Conservation (phyloP, 108 stramenopile species). For the Nitzschia palea region DNA sequence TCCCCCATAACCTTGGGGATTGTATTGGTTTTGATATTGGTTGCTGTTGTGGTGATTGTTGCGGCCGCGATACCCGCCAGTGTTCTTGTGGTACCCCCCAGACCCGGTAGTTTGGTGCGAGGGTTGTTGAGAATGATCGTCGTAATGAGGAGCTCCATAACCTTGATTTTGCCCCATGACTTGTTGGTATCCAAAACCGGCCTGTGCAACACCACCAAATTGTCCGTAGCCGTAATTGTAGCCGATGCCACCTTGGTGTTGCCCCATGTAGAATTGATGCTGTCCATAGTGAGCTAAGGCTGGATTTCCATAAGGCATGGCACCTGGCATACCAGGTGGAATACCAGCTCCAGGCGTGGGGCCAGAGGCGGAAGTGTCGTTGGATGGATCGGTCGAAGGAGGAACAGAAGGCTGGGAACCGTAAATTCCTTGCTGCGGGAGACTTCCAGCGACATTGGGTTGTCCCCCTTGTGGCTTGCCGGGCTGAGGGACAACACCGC, state of each 20-base stretch:
- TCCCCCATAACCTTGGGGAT: conserved; percentile 68
- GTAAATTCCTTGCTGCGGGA: conserved; percentile 51
- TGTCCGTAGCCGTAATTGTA: conserved; percentile 74
- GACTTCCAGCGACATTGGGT: conserved; percentile 20
- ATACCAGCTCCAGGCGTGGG: conserved; percentile 38
- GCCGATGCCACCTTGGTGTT: conserved; percentile 54
- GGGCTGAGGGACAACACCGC: conserved; percentile 29
- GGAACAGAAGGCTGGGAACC: conserved; percentile 24
- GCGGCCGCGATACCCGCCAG: conserved; percentile 73
- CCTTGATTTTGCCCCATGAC: conserved; percentile 75
- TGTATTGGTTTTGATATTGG: conserved; percentile 72
- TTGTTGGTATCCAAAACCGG: conserved; percentile 73
- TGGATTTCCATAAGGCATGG: conserved; percentile 68
- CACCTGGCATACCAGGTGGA: conserved; percentile 78
- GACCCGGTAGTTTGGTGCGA: conserved; percentile 44
- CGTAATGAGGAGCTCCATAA: conserved; percentile 68
- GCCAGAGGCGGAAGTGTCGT: conserved; percentile 23
- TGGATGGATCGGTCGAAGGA: conserved; percentile 27
- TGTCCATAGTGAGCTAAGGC: conserved; percentile 71
- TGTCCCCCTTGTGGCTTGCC: conserved; percentile 21
- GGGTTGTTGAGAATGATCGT: conserved; percentile 61
- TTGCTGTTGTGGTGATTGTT: conserved; percentile 58
- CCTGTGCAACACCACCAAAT: conserved; percentile 66
- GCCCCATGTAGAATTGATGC: conserved; percentile 66
- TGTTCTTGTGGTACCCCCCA: conserved; percentile 72